Evolutionary conservation across 345 rosid genomes (phyloP).

Genomic region (Mangifera indica): DNA sequence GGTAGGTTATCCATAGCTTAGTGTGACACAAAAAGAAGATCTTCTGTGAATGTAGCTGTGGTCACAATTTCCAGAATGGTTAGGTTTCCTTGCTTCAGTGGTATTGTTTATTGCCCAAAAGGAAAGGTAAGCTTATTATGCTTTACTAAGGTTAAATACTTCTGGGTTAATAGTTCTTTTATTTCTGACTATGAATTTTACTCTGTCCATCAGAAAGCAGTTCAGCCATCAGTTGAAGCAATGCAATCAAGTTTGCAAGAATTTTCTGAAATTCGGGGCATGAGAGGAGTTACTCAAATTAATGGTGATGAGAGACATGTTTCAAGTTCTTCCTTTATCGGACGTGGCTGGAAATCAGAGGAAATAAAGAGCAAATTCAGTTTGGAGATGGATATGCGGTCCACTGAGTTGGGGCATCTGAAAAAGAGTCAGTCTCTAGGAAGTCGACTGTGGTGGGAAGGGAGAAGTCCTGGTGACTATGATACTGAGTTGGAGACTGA

Average conservation of each 20-base stretch:
- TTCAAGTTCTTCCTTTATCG: slow-evolving; percentile 29
- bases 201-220: slow-evolving; percentile 38
- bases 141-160: slow-evolving; percentile 18
- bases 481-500: slow-evolving; percentile 49
- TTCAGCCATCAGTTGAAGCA: slow-evolving; percentile 33
- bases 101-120: slow-evolving; percentile 46
- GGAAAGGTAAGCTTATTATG: slow-evolving; percentile 50
- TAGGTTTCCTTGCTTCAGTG: slow-evolving; percentile 87
- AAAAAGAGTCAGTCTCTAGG: slow-evolving; percentile 81
- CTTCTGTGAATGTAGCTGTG: slow-evolving; percentile 37
- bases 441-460: slow-evolving; percentile 49
- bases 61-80: slow-evolving; percentile 51
- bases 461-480: slow-evolving; percentile 32
- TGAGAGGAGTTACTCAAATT: slow-evolving; percentile 31
- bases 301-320: slow-evolving; percentile 26
- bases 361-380: slow-evolving; percentile 38
- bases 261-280: slow-evolving; percentile 34
- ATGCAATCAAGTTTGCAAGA: slow-evolving; percentile 46
- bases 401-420: slow-evolving; percentile 29
- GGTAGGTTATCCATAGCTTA: slow-evolving; percentile 17
- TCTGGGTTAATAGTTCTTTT: slow-evolving; percentile 3
- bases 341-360: slow-evolving; percentile 53
- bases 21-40: slow-evolving; percentile 17
- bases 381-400: slow-evolving; percentile 24
- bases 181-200: slow-evolving; percentile 16